phyloP scores from a whole-genome alignment of 1,284 basidiomycete genomes.

The Xerocomus nothofagi region DNA sequence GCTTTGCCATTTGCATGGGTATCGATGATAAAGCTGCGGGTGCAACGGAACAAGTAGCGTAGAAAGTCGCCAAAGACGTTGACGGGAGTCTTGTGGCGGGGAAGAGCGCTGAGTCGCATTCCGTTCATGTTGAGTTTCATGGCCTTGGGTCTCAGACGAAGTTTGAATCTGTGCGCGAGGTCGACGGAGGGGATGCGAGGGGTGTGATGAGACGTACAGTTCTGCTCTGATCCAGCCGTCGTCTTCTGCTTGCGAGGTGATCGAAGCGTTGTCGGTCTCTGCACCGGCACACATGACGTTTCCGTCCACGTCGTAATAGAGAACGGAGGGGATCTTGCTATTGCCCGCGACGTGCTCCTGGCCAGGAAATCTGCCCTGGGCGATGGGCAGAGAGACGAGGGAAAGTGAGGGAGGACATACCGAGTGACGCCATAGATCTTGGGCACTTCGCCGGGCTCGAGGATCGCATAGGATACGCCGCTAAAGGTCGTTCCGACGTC shows the following conservation, averaged over 20 bases:
- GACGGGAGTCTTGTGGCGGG: slow-evolving; percentile 62
- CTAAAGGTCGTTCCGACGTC: slow-evolving; percentile 78
- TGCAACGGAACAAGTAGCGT: slow-evolving; percentile 69
- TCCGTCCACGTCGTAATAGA: slow-evolving; percentile 68
- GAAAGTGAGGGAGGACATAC: slow-evolving; percentile 35
- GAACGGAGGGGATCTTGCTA: slow-evolving; percentile 74
- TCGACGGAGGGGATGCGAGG: neutral
- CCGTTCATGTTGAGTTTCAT: slow-evolving; percentile 81
- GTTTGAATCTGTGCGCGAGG: slow-evolving; percentile 59
- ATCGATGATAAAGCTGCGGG: slow-evolving; percentile 68
- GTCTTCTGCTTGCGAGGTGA: slow-evolving; percentile 65
- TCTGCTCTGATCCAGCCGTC: slow-evolving; percentile 72
- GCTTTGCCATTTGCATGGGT: slow-evolving; percentile 68
- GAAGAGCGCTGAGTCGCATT: slow-evolving; percentile 67
- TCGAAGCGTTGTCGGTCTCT: slow-evolving; percentile 63
- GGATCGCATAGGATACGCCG: slow-evolving; percentile 73
- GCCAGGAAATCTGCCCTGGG: slow-evolving; percentile 60
- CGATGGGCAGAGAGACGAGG: slow-evolving; percentile 9
- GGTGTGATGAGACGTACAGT: slow-evolving; percentile 47
- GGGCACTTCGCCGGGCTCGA: slow-evolving; percentile 71
- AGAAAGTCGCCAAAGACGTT: slow-evolving; percentile 79
- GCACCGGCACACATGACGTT: slow-evolving; percentile 69
- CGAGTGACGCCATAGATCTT: slow-evolving; percentile 73
- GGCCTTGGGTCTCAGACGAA: slow-evolving; percentile 68
- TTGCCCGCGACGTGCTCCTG: slow-evolving; percentile 83